These are phyloP conservation scores for Magnaporthiopsis poae DNA, from an alignment of 2,329 filamentous ascomycete genomes.

Conservation along the genomic window DNA sequence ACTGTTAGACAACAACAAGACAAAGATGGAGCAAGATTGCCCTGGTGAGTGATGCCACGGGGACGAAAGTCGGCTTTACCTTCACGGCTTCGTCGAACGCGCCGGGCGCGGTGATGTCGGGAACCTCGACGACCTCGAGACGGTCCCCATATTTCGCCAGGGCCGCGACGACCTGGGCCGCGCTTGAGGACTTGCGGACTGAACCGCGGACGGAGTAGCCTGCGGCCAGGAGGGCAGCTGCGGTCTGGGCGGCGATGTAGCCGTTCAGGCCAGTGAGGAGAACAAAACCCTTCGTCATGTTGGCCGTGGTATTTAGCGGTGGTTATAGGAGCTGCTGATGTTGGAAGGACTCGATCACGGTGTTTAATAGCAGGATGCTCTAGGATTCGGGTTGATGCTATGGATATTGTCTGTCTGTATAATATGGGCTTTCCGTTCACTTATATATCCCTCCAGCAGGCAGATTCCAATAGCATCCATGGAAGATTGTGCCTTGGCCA, in stretches of 20 bases:
- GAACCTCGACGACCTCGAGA: conserved; percentile 15
- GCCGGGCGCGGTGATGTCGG: conserved; percentile 15
- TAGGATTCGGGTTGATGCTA: too few species aligned
- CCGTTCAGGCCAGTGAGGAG: conserved; percentile 26
- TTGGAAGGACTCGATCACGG: not conserved
- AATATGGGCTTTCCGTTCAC: not conserved
- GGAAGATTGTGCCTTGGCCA: not conserved
- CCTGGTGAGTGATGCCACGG: not conserved
- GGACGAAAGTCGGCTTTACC: not conserved
- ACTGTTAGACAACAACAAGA: not conserved
- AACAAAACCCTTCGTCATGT: conserved; percentile 15
- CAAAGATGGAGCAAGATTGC: not conserved
- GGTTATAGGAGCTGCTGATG: not conserved
- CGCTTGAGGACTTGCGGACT: conserved; percentile 16
- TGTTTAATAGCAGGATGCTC: too few species aligned
- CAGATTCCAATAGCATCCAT: too few species aligned
- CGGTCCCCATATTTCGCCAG: conserved; percentile 10
- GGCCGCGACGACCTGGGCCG: conserved; percentile 6
- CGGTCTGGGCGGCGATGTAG: conserved; percentile 23
- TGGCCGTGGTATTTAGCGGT: not conserved
- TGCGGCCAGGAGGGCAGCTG: conserved; percentile 19
- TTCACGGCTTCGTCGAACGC: conserved; percentile 18
- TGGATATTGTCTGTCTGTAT: not conserved
- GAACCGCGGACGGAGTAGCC: conserved; percentile 25
- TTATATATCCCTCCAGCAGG: not conserved